Evolutionary conservation across 73 alveolate species (phyloP).

Genomic region (Vitrella brassicaformis): DNA sequence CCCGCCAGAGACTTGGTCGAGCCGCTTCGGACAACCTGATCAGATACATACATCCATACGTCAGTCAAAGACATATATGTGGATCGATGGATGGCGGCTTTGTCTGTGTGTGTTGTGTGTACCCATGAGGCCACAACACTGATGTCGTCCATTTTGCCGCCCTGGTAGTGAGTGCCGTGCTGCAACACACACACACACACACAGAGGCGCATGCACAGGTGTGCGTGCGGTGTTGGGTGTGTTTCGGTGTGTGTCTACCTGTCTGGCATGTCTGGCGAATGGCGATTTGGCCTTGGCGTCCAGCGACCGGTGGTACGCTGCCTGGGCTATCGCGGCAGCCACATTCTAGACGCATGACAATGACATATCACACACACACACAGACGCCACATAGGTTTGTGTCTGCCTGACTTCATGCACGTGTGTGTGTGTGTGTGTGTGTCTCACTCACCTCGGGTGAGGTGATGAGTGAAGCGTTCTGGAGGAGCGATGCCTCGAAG

Average conservation of each 20-base stretch:
- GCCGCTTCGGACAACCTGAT: no score
- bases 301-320: not conserved
- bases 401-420: not conserved
- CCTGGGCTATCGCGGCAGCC: not conserved
- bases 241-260: not conserved
- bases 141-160: slow-evolving; percentile 37
- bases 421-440: not conserved
- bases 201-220: no score
- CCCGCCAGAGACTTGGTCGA: no score
- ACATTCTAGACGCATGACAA: no score
- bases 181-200: no score
- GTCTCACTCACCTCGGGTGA: not conserved
- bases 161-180: slow-evolving; percentile 4
- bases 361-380: no score
- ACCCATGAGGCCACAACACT: slow-evolving; percentile 6
- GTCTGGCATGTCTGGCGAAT: not conserved
- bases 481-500: not conserved
- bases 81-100: no score
- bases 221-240: no score
- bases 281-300: not conserved
- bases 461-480: not conserved
- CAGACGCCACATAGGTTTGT: no score
- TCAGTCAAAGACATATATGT: no score
- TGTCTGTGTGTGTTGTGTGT: no score
- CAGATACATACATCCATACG: no score